These are phyloP conservation scores for Tetrastigma voinierianum DNA, from an alignment of 164 flowering plant genomes.

Conservation along the genomic window DNA sequence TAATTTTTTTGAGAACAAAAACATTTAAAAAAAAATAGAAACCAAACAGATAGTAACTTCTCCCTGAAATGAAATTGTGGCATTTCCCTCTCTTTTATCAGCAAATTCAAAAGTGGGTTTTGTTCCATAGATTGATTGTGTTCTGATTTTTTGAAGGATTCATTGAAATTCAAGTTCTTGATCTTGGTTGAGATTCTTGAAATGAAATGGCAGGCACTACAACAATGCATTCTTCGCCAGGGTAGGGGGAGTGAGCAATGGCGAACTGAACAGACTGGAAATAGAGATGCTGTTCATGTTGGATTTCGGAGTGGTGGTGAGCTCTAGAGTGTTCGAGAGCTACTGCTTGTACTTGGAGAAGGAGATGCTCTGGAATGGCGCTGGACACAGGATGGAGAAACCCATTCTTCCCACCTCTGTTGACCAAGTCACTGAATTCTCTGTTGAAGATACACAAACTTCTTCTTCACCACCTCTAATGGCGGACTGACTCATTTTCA, in stretches of 20 bases:
- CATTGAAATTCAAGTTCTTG: background rate
- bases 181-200: background rate
- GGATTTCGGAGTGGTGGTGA: slow-evolving; percentile 72
- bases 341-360: slow-evolving; percentile 88
- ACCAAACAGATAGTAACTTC: too few species aligned
- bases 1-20: too few species aligned
- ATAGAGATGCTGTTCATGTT: slow-evolving; percentile 74
- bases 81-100: slow-evolving; percentile 1
- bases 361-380: slow-evolving; percentile 51
- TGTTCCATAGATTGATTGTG: background rate
- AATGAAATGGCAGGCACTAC: slow-evolving; percentile 63
- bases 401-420: slow-evolving; percentile 17
- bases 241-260: slow-evolving; percentile 93
- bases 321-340: slow-evolving; percentile 70
- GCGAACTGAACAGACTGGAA: slow-evolving; percentile 77
- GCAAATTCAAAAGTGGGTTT: background rate
- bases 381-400: slow-evolving; percentile 35
- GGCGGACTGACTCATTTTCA: slow-evolving; percentile 11
- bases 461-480: slow-evolving; percentile 37
- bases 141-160: background rate
- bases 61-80: background rate
- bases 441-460: slow-evolving; percentile 38
- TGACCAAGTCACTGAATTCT: slow-evolving; percentile 50
- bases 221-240: slow-evolving; percentile 86
- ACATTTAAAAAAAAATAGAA: too few species aligned